phyloP scores from a whole-genome alignment of 495 filamentous ascomycete genomes.

The Staphylotrichum longicolle region DNA sequence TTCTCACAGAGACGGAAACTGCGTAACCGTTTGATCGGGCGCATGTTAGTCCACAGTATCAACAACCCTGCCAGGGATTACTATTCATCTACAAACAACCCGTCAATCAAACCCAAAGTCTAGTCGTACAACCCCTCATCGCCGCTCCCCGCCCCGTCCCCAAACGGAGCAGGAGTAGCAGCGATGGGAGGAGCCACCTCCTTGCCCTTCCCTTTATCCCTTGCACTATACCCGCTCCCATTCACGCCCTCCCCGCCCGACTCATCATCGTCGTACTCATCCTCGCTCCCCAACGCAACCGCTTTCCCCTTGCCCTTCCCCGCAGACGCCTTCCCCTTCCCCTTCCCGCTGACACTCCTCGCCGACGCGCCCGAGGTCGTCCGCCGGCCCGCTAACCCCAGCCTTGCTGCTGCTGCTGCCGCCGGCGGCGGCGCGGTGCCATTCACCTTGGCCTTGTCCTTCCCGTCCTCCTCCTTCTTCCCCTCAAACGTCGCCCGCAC shows the following conservation, averaged over 20 bases:
- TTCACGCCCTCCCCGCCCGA: background rate
- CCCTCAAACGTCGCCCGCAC: conserved; percentile 80
- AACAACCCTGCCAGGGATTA: background rate
- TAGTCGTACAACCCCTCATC: conserved; percentile 40
- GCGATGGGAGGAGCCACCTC: conserved; percentile 27
- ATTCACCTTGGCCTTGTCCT: conserved; percentile 11
- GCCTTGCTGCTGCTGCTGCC: conserved; percentile 4
- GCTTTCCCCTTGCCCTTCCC: conserved; percentile 52
- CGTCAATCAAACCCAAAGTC: background rate
- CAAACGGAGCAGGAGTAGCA: conserved; percentile 23
- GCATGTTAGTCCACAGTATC: too few species aligned
- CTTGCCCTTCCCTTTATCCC: conserved; percentile 53
- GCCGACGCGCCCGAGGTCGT: conserved; percentile 22
- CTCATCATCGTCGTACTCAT: conserved; percentile 25
- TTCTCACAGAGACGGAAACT: too few species aligned
- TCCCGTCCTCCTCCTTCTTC: conserved; percentile 60
- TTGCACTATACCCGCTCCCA: conserved; percentile 20
- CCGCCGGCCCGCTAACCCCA: conserved; percentile 20
- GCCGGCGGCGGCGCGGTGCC: background rate
- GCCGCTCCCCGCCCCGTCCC: conserved; percentile 25
- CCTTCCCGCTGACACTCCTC: conserved; percentile 44
- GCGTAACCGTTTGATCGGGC: too few species aligned
- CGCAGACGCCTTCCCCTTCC: conserved; percentile 46
- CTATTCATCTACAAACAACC: background rate
- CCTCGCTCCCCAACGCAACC: conserved; percentile 21